Conservation (phyloP, 164 flowering plant genomes). For the Buxus sempervirens region DNA sequence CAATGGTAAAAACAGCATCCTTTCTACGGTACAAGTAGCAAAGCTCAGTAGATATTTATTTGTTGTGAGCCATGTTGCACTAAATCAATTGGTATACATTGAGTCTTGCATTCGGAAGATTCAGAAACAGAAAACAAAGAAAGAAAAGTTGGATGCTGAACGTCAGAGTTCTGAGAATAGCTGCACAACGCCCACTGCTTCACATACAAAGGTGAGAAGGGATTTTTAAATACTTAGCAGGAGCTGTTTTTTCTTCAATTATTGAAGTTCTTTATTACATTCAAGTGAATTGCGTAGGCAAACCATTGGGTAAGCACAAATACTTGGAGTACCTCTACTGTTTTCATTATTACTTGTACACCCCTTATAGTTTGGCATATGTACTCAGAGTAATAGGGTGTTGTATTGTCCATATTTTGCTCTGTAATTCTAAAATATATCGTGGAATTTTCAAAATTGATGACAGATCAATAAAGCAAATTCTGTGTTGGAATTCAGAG, state of each 20-base stretch:
- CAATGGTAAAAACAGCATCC: constrained; percentile 16
- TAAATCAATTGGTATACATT: constrained; percentile 84
- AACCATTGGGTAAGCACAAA: no score
- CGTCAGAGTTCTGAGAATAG: constrained; percentile 23
- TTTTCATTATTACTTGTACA: neutral
- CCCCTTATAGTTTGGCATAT: no score
- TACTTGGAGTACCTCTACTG: neutral
- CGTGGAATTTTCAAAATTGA: no score
- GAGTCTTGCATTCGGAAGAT: constrained; percentile 77
- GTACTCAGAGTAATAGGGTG: no score
- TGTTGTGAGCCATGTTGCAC: constrained; percentile 76
- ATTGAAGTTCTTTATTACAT: no score
- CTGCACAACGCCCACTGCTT: constrained; percentile 21
- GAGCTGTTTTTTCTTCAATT: neutral
- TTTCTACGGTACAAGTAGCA: constrained; percentile 54
- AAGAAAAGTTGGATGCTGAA: constrained; percentile 35
- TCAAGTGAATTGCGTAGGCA: no score
- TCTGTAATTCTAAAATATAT: no score
- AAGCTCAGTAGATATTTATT: constrained; percentile 80
- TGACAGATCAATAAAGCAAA: no score
- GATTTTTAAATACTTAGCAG: constrained; percentile 1
- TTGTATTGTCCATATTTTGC: no score
- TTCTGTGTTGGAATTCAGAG: no score
- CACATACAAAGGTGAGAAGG: constrained; percentile 36
- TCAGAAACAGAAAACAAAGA: constrained; percentile 66